These are phyloP conservation scores for Pugionium dolabratum DNA, from an alignment of 345 rosid species.

Conservation along the genomic window DNA sequence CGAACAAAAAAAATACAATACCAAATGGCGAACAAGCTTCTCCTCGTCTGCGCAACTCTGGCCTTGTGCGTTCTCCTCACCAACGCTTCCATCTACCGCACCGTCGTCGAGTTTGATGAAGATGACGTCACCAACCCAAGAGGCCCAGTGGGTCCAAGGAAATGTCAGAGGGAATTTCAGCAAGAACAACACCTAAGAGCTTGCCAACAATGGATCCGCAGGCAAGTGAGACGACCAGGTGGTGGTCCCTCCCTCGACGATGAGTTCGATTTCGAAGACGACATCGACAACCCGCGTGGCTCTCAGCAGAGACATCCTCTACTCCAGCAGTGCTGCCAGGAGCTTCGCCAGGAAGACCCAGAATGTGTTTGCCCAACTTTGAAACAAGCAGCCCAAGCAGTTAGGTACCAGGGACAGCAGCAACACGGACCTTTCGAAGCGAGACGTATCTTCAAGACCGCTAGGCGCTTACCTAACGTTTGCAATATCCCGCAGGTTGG, in stretches of 20 bases:
- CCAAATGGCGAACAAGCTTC: constrained; percentile 16
- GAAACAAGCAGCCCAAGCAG: constrained; percentile 11
- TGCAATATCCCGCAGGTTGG: constrained; percentile 23
- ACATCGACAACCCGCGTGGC: neutral
- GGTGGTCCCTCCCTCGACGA: constrained; percentile 7
- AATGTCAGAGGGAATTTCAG: constrained; percentile 29
- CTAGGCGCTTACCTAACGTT: constrained; percentile 21
- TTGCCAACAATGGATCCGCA: constrained; percentile 20
- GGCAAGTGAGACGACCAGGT: neutral
- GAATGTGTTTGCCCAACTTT: constrained; percentile 34
- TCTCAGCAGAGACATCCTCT: neutral
- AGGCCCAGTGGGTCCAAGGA: neutral
- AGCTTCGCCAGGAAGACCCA: constrained; percentile 25
- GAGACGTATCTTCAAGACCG: constrained; percentile 3
- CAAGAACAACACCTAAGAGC: constrained; percentile 19
- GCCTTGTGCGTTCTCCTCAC: constrained; percentile 37
- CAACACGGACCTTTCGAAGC: neutral
- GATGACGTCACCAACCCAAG: constrained; percentile 23
- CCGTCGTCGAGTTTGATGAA: constrained; percentile 34
- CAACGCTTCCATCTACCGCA: constrained; percentile 46
- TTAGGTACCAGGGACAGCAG: constrained; percentile 21
- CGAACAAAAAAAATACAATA: neutral
- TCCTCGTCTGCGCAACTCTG: constrained; percentile 33
- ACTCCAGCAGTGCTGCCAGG: constrained; percentile 33
- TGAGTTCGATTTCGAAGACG: constrained; percentile 34